phyloP scores from a whole-genome alignment of 768 basidiomycete genomes.

The Tricholoma terreum region DNA sequence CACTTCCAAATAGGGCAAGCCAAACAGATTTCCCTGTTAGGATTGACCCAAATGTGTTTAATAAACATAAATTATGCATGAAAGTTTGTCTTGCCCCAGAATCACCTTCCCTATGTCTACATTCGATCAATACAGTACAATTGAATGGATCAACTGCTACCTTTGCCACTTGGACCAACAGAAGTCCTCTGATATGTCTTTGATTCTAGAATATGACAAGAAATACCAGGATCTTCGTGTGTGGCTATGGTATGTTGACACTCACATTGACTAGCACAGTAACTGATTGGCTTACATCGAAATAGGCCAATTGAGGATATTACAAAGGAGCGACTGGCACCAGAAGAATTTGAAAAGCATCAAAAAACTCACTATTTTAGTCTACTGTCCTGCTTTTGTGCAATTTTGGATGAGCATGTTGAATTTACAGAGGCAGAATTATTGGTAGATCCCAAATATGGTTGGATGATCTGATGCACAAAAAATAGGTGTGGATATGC shows the following conservation, averaged over 20 bases:
- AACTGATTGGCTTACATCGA: not conserved
- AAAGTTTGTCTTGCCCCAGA: too few relatives aligned
- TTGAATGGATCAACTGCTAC: not conserved
- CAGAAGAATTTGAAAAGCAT: not conserved
- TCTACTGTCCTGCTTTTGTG: not conserved
- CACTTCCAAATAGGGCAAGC: too few relatives aligned
- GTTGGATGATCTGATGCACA: too few relatives aligned
- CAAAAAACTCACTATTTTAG: not conserved
- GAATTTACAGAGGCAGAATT: not conserved
- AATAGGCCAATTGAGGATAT: not conserved
- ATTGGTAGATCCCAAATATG: not conserved
- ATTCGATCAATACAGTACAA: too few relatives aligned
- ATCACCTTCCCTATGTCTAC: too few relatives aligned
- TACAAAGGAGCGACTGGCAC: not conserved
- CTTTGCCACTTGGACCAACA: not conserved
- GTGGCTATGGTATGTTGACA: not conserved
- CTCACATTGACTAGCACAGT: not conserved
- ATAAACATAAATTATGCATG: too few relatives aligned
- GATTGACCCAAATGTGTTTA: too few relatives aligned
- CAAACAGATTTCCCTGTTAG: too few relatives aligned
- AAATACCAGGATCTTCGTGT: not conserved
- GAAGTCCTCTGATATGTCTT: not conserved
- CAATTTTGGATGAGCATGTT: not conserved
- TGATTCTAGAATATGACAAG: not conserved
- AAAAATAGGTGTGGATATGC: too few relatives aligned